Conservation (phyloP, 2,329 filamentous ascomycete species). For the Colletotrichum paranaense region DNA sequence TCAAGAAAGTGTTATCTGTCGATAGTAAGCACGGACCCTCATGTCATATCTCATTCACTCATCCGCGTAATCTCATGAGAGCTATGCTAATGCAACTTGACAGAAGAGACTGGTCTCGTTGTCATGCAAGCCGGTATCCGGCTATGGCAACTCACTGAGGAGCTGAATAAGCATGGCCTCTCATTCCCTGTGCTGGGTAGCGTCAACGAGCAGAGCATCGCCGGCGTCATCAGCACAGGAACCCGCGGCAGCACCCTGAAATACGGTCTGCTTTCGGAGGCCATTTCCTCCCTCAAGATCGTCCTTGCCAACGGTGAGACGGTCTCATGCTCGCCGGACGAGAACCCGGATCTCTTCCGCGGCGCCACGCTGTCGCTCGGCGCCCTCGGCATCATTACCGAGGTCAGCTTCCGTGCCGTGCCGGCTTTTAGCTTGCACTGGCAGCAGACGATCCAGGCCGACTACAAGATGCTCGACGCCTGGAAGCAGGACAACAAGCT, state of each 20-base stretch:
- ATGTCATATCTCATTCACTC: neutral
- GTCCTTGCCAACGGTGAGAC: conserved; percentile 84
- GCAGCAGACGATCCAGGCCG: conserved; percentile 81
- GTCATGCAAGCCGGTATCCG: conserved; percentile 91
- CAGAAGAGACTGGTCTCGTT: conserved; percentile 72
- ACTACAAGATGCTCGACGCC: conserved; percentile 73
- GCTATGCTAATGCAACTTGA: neutral
- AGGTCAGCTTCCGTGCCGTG: conserved; percentile 86
- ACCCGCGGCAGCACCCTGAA: conserved; percentile 90
- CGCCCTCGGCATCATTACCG: conserved; percentile 89
- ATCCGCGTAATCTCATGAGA: neutral
- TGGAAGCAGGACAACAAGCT: conserved; percentile 78
- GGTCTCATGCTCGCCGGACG: conserved; percentile 75
- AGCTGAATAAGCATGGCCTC: conserved; percentile 79
- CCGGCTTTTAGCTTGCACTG: conserved; percentile 86
- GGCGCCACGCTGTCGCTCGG: conserved; percentile 90
- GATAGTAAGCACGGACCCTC: conserved; percentile 52
- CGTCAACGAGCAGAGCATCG: conserved; percentile 94
- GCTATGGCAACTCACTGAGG: conserved; percentile 77
- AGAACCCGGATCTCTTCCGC: conserved; percentile 84
- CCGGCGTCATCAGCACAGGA: conserved; percentile 92
- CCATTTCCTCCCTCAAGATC: conserved; percentile 79
- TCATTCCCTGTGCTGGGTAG: conserved; percentile 93
- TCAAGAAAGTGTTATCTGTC: conserved; percentile 77
- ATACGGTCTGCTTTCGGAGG: conserved; percentile 88